A percentile compares a stretch with the other conserved stretches of the same genome.
phyloP scores from a whole-genome alignment of 2,329 filamentous ascomycete species.

The Coniella lustricola region DNA sequence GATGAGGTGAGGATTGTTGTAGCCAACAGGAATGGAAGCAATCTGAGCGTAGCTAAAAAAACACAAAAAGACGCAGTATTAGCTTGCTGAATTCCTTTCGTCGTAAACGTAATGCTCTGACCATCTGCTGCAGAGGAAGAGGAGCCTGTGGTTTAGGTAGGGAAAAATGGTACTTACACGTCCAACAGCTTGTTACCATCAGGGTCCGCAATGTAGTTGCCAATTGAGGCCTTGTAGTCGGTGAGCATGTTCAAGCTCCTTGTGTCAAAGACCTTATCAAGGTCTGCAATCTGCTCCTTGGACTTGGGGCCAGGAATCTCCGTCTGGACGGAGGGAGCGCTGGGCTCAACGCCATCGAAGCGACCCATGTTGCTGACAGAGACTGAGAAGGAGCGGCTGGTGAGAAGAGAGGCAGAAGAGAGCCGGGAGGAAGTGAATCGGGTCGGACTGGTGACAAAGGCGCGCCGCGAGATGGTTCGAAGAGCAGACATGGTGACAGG shows the following conservation, averaged over 20 bases:
- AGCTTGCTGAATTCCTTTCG: not conserved
- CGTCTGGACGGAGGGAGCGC: slow-evolving; percentile 46
- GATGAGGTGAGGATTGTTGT: slow-evolving; percentile 77
- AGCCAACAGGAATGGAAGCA: slow-evolving; percentile 84
- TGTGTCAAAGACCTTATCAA: slow-evolving; percentile 77
- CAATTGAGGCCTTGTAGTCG: slow-evolving; percentile 66
- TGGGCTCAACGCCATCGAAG: slow-evolving; percentile 35
- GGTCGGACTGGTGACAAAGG: slow-evolving; percentile 7
- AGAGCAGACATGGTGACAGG: slow-evolving; percentile 14
- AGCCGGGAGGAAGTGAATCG: slow-evolving; percentile 12
- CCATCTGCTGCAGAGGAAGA: not conserved
- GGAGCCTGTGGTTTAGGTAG: no score
- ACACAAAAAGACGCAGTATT: slow-evolving; percentile 1
- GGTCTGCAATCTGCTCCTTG: slow-evolving; percentile 59
- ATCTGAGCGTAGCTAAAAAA: slow-evolving; percentile 71
- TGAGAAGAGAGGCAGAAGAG: slow-evolving; percentile 13
- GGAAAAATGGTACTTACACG: slow-evolving; percentile 44
- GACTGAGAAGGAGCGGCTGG: slow-evolving; percentile 21
- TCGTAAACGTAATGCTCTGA: not conserved
- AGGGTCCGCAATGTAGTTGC: slow-evolving; percentile 73
- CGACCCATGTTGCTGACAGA: slow-evolving; percentile 18
- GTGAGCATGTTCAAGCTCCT: slow-evolving; percentile 77
- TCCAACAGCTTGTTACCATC: slow-evolving; percentile 69
- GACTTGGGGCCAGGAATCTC: slow-evolving; percentile 71
- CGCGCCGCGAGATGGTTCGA: slow-evolving; percentile 12